Evolutionary conservation across 2,329 filamentous ascomycete genomes (phyloP).

Genomic region (Diaporthe vaccinii): DNA sequence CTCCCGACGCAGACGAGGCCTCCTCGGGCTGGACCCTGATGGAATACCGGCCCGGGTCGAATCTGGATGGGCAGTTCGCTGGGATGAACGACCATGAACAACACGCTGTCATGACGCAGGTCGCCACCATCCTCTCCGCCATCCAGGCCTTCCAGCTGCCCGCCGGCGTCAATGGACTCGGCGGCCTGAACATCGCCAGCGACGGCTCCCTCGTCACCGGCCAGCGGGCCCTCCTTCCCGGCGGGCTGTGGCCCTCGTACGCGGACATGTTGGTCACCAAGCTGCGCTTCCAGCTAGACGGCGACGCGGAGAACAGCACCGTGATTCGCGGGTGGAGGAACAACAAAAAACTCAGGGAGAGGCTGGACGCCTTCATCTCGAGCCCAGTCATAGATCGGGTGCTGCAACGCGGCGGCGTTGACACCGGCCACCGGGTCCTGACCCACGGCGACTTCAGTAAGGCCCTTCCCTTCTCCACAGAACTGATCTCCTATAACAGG

Average conservation of each 20-base stretch:
- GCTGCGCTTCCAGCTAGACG: constrained; percentile 38
- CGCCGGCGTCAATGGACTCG: constrained; percentile 34
- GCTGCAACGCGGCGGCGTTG: constrained; percentile 40
- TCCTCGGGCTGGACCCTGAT: constrained; percentile 45
- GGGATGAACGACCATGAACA: constrained; percentile 36
- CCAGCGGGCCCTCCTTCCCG: constrained; percentile 38
- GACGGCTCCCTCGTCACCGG: constrained; percentile 42
- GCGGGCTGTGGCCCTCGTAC: constrained; percentile 43
- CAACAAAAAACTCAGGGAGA: constrained; percentile 29
- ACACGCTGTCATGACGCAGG: constrained; percentile 42
- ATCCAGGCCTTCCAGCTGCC: constrained; percentile 44
- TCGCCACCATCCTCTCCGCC: constrained; percentile 44
- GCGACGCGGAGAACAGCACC: constrained; percentile 39
- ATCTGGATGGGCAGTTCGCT: constrained; percentile 44
- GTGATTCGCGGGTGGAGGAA: constrained; percentile 44
- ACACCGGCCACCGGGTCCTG: constrained; percentile 39
- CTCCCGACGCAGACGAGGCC: constrained; percentile 15
- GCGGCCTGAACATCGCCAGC: constrained; percentile 44
- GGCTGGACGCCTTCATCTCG: constrained; percentile 42
- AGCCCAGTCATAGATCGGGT: constrained; percentile 22
- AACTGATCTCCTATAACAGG: not conserved
- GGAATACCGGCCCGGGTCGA: constrained; percentile 45
- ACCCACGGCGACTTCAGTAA: constrained; percentile 49
- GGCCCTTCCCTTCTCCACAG: constrained; percentile 16
- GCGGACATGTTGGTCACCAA: constrained; percentile 40